A percentile compares a stretch with the other conserved stretches of the same genome.
These are phyloP conservation scores for Elsinoe arachidis DNA, from an alignment of 2,329 filamentous ascomycete species.

Conservation along the genomic window DNA sequence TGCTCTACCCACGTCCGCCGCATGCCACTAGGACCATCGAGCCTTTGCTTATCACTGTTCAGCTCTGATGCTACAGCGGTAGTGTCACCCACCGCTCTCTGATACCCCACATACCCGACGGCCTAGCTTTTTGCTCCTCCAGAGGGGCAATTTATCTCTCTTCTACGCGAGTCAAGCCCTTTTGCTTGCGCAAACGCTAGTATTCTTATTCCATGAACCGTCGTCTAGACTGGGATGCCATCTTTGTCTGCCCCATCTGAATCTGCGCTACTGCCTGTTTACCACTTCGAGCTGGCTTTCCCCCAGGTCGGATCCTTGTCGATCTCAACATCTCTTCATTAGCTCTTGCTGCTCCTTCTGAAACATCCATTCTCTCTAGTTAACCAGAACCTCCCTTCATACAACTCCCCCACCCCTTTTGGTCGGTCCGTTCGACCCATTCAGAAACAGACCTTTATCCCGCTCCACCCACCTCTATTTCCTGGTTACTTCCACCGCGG, in stretches of 20 bases:
- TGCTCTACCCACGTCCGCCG: neutral
- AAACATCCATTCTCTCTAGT: constrained; percentile 10
- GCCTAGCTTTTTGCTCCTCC: constrained; percentile 6
- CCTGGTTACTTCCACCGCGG: neutral
- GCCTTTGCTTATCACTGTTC: constrained; percentile 3
- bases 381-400: constrained; percentile 7
- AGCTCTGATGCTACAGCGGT: neutral
- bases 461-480: constrained; percentile 3
- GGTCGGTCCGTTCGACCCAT: neutral
- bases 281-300: constrained; percentile 1
- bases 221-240: constrained; percentile 16
- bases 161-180: constrained; percentile 16
- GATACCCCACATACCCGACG: constrained; percentile 7
- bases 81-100: neutral
- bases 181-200: constrained; percentile 18
- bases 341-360: constrained; percentile 10
- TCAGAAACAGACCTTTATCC: constrained; percentile 1
- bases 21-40: constrained; percentile 5
- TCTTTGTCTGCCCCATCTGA: constrained; percentile 12
- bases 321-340: constrained; percentile 15
- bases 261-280: constrained; percentile 12
- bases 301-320: constrained; percentile 10
- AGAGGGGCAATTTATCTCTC: constrained; percentile 14
- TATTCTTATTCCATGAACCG: constrained; percentile 17
- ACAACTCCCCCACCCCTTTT: neutral